Conservation (phyloP, 2,329 filamentous ascomycete genomes). For the Calonectria fujianensis region DNA sequence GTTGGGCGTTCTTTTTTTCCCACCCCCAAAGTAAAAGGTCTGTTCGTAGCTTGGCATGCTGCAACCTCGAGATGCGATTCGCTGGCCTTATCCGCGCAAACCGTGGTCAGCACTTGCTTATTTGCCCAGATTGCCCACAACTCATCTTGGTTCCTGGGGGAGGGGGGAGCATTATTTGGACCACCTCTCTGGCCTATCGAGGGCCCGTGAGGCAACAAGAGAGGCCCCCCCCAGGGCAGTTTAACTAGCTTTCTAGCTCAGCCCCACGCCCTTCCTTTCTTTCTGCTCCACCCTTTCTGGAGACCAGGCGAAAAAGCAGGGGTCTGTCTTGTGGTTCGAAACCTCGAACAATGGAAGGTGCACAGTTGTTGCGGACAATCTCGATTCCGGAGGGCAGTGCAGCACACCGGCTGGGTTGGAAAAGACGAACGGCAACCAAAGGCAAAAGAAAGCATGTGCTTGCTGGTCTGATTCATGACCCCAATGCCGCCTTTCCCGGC, state of each 20-base stretch:
- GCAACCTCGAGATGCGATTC: not conserved
- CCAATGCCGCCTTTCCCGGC: slow-evolving; percentile 3
- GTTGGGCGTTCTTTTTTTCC: not conserved
- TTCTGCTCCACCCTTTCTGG: not conserved
- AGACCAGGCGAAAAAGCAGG: not conserved
- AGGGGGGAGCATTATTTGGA: slow-evolving; percentile 1
- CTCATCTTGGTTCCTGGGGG: slow-evolving; percentile 8
- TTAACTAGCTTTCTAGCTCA: slow-evolving; percentile 19
- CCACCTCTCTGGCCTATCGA: not conserved
- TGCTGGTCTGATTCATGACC: slow-evolving; percentile 8
- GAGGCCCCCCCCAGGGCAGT: not conserved
- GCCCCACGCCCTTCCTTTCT: slow-evolving; percentile 11
- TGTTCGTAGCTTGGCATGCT: not conserved
- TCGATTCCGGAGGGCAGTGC: slow-evolving; percentile 26
- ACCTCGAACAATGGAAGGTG: slow-evolving; percentile 1
- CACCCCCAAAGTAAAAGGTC: not conserved
- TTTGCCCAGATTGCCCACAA: not conserved
- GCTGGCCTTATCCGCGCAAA: not conserved
- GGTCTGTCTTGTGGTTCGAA: not conserved
- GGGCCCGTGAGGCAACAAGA: slow-evolving; percentile 3
- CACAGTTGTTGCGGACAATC: slow-evolving; percentile 18
- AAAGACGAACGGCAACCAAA: not conserved
- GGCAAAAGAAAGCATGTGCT: not conserved
- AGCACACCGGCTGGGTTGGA: not conserved
- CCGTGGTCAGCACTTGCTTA: slow-evolving; percentile 10